Percentiles rank a stretch among this genome's conserved stretches.
These are phyloP conservation scores for Agrocybe praecox DNA, from an alignment of 768 basidiomycete genomes.

Conservation along the genomic window DNA sequence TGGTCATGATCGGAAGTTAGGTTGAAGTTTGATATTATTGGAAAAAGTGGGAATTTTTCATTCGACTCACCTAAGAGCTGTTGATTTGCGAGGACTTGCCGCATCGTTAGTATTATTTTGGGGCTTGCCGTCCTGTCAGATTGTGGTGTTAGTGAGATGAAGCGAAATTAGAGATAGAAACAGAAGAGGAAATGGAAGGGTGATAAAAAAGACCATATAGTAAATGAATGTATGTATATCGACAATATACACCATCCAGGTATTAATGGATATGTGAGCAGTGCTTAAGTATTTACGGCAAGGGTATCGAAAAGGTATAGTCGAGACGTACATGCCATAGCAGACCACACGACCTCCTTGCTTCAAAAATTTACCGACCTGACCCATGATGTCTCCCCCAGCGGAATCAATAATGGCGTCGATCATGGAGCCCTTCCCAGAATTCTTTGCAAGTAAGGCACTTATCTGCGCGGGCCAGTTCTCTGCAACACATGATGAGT, in stretches of 20 bases:
- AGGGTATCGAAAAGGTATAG: neutral
- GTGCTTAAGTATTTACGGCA: no score
- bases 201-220: no score
- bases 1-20: neutral
- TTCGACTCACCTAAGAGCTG: slow-evolving; percentile 63
- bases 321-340: slow-evolving; percentile 61
- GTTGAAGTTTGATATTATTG: neutral
- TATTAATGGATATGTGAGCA: no score
- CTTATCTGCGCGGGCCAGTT: slow-evolving; percentile 56
- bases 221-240: no score
- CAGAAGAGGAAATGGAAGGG: neutral
- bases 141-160: slow-evolving; percentile 12
- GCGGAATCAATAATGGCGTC: slow-evolving; percentile 72
- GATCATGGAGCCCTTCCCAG: slow-evolving; percentile 32
- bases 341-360: slow-evolving; percentile 61
- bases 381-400: slow-evolving; percentile 64
- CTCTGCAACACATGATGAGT: slow-evolving; percentile 27
- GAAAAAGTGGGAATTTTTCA: neutral
- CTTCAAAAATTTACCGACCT: slow-evolving; percentile 51
- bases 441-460: slow-evolving; percentile 38
- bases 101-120: slow-evolving; percentile 71
- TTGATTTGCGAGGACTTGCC: slow-evolving; percentile 74
- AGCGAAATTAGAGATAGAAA: neutral
- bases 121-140: slow-evolving; percentile 59
- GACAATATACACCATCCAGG: no score